Percentiles rank a stretch among this genome's conserved stretches.
Evolutionary conservation across 495 filamentous ascomycete genomes (phyloP).

Genomic region (Penicillium macrosclerotiorum): DNA sequence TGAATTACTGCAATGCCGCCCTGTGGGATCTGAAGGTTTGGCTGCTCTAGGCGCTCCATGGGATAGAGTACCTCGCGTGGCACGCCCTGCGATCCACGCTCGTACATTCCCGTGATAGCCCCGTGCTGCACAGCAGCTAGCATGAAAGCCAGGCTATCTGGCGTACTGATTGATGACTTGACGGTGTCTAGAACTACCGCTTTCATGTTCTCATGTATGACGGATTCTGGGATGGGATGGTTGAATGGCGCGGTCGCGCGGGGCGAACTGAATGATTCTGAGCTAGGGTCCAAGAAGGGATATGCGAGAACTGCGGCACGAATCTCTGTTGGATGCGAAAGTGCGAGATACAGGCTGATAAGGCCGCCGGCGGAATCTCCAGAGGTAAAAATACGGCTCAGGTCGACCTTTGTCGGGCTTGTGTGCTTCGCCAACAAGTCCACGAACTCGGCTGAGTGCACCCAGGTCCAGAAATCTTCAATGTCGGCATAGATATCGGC

Average conservation of each 20-base stretch:
- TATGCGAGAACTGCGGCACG: constrained; percentile 21
- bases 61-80: constrained; percentile 15
- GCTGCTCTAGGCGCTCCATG: constrained; percentile 14
- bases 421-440: constrained; percentile 15
- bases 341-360: constrained; percentile 26
- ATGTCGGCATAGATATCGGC: constrained; percentile 49
- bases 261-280: constrained; percentile 3
- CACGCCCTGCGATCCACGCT: constrained; percentile 13
- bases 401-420: constrained; percentile 23
- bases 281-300: constrained; percentile 16
- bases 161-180: constrained; percentile 5
- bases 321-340: constrained; percentile 24
- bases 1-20: constrained; percentile 28
- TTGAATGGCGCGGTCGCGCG: constrained; percentile 5
- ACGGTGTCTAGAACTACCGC: constrained; percentile 9
- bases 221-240: constrained; percentile 4
- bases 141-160: constrained; percentile 13
- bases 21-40: constrained; percentile 13
- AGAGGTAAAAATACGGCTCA: constrained; percentile 22
- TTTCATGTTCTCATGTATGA: constrained; percentile 12
- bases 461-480: constrained; percentile 51
- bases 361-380: constrained; percentile 39
- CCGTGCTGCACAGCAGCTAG: constrained; percentile 19
- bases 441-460: constrained; percentile 21
- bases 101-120: constrained; percentile 12